Percentiles rank a stretch among this genome's conserved stretches.
phyloP scores from a whole-genome alignment of 1,139 yeast genomes.

The Lodderomyces orthopsilosis region DNA sequence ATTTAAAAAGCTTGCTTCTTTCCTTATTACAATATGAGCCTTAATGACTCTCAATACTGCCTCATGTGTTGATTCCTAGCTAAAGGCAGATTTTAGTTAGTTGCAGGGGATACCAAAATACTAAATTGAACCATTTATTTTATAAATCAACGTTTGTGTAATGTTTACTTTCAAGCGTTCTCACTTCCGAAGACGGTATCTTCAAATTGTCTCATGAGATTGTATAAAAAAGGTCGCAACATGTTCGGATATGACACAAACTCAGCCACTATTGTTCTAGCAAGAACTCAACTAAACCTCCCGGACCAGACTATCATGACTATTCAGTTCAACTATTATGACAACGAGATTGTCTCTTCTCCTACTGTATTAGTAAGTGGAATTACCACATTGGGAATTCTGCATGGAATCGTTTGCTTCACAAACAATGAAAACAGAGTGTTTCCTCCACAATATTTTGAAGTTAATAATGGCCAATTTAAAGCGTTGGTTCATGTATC shows the following conservation, averaged over 20 bases:
- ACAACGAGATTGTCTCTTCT: constrained; percentile 41
- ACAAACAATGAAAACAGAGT: constrained; percentile 41
- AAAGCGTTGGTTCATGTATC: constrained; percentile 72
- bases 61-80: too few species aligned
- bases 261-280: neutral
- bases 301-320: too few species aligned
- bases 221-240: neutral
- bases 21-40: too few species aligned
- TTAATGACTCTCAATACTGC: too few species aligned
- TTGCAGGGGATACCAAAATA: too few species aligned
- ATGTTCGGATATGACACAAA: neutral
- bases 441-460: constrained; percentile 71
- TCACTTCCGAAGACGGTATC: too few species aligned
- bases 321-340: constrained; percentile 32
- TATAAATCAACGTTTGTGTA: too few species aligned
- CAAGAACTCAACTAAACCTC: neutral
- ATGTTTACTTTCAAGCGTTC: too few species aligned
- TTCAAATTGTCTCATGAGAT: neutral
- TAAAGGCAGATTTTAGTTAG: too few species aligned
- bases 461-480: constrained; percentile 67
- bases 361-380: constrained; percentile 43
- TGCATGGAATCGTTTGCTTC: constrained; percentile 30
- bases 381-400: constrained; percentile 17
- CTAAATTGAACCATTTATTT: too few species aligned
- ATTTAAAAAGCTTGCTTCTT: too few species aligned